A percentile compares a stretch with the other conserved stretches of the same genome.
phyloP scores from a whole-genome alignment of 1,284 basidiomycete species.

The Heterobasidion occidentale region DNA sequence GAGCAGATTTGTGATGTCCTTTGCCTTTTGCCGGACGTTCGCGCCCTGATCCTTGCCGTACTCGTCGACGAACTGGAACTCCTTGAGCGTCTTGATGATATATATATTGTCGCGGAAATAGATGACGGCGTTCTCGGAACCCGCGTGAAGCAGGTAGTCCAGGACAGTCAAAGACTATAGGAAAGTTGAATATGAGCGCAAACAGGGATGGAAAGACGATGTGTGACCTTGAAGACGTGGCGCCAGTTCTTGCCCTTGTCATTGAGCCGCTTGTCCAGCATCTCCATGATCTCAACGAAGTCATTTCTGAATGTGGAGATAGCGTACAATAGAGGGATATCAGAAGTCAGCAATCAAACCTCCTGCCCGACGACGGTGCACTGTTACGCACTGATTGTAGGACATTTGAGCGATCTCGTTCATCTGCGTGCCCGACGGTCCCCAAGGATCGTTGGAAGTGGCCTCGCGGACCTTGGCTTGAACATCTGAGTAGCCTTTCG shows the following conservation, averaged over 20 bases:
- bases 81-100: conserved; percentile 97
- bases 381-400: conserved; percentile 83
- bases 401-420: conserved; percentile 97
- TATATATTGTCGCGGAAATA: conserved; percentile 99
- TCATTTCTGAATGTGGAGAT: conserved; percentile 58
- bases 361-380: neutral
- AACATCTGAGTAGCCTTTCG: conserved; percentile 90
- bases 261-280: conserved; percentile 97
- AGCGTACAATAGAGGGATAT: neutral
- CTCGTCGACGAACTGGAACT: conserved; percentile 97
- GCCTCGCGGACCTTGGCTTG: conserved; percentile 96
- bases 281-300: conserved; percentile 99
- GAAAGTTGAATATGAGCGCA: neutral
- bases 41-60: conserved; percentile 96
- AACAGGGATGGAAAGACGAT: conserved; percentile 5
- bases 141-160: conserved; percentile 95
- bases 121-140: conserved; percentile 96
- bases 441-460: conserved; percentile 99
- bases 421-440: conserved; percentile 97
- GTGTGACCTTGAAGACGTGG: conserved; percentile 91
- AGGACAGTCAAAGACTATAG: conserved; percentile 87
- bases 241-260: conserved; percentile 99
- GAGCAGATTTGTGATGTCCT: conserved; percentile 97
- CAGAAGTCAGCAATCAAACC: neutral
- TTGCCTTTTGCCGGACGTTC: conserved; percentile 98